Evolutionary conservation across 805 yeast species (phyloP), one percentile per base, ranked within the genome.

Genomic region (Candida vartiovaarae): DNA sequence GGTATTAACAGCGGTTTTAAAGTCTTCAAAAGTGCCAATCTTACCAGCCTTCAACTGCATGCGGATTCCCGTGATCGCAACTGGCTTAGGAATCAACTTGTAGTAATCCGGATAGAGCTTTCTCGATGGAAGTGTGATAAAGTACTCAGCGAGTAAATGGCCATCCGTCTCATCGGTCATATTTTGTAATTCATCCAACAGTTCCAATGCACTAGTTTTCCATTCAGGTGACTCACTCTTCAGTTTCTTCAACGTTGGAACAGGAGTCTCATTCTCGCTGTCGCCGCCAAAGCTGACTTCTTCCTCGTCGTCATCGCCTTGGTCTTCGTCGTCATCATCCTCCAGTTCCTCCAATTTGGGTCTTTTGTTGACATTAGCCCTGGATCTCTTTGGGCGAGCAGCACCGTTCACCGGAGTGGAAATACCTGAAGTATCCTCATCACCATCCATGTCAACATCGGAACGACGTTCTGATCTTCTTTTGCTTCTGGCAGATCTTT

Each of bases 21-120:
- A 71, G 28, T 70, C 75, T 2, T 64, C 70, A 36, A 79, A 55
- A 27, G 64, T 57, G 30, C 63, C 70, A 49, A 78, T 76, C 8
- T 68, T 66, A 34, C 73, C 70, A n/a, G 67, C 70, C 47, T 71
- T 70, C 38, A 80, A 68, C 50, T 83, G 70, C 56, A 73, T 75
- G 54, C 72, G 68, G 33, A 85, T 75, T 2, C 73, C 70, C 49
- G 80, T 83, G 42, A 84, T 67, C 1, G 91, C 85, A 38, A 82
- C 68, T 25, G 93, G 95, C 46, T 74, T 68, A 43, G 77, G 67
- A 48, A 68, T 67, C 26, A 68, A 34, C 43, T 64, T 50, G 42
- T 83, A 91, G 61, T 91, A 91, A 63, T 91, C 97, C 0, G 96
- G 93, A 61, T 88, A 91, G 42, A 78, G 59, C 60, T 76, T 75